Evolutionary conservation across 139 green algal genomes (phyloP).

Genomic region (Picochlorum sp.): DNA sequence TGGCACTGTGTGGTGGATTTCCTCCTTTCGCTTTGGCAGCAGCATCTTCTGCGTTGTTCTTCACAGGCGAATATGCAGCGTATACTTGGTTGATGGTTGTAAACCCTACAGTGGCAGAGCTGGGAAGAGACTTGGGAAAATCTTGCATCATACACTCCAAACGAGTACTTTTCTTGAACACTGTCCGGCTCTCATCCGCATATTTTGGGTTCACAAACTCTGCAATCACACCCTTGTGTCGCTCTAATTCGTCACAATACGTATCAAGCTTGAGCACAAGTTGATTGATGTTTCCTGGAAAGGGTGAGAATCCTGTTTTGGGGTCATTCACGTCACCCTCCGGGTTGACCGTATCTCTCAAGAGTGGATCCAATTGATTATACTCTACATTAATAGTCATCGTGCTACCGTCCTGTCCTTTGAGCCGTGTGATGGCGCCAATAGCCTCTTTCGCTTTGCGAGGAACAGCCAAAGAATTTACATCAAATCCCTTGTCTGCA

Average conservation of each 20-base stretch:
- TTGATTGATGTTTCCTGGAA: slow-evolving; percentile 96
- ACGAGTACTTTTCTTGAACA: slow-evolving; percentile 90
- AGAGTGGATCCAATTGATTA: slow-evolving; percentile 95
- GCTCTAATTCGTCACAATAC: slow-evolving; percentile 65
- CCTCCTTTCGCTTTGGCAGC: slow-evolving; percentile 64
- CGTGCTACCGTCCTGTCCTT: slow-evolving; percentile 16
- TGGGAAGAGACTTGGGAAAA: slow-evolving; percentile 68
- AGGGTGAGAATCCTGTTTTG: slow-evolving; percentile 81
- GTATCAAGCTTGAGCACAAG: slow-evolving; percentile 75
- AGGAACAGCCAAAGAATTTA: slow-evolving; percentile 91
- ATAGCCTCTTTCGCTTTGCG: slow-evolving; percentile 93
- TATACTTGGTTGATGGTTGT: slow-evolving; percentile 90
- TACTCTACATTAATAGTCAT: slow-evolving; percentile 99
- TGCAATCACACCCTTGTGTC: slow-evolving; percentile 73
- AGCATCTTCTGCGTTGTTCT: slow-evolving; percentile 86
- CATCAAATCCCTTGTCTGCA: slow-evolving; percentile 61
- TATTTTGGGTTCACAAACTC: slow-evolving; percentile 99
- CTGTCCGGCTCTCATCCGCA: slow-evolving; percentile 70
- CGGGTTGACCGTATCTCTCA: slow-evolving; percentile 64
- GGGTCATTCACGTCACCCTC: slow-evolving; percentile 83
- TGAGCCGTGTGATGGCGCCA: slow-evolving; percentile 69
- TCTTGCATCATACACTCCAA: slow-evolving; percentile 99
- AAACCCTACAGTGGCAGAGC: slow-evolving; percentile 77
- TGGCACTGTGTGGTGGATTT: slow-evolving; percentile 83
- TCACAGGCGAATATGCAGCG: slow-evolving; percentile 93